Evolutionary conservation across 345 rosid genomes (phyloP).

Genomic region (Citrus maxima): DNA sequence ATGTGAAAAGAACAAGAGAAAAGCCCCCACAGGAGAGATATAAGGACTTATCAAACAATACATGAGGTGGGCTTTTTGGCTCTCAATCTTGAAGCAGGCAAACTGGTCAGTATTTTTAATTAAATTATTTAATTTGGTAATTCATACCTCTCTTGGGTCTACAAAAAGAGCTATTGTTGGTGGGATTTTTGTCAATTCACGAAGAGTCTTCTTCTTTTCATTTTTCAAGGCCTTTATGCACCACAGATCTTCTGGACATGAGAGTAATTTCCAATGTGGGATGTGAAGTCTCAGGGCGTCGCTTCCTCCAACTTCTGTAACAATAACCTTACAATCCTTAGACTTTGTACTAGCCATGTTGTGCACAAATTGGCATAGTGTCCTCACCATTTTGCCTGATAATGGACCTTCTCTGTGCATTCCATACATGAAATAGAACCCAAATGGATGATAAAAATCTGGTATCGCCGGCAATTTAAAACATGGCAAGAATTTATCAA

Average conservation of each 20-base stretch:
- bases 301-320: conserved; percentile 56
- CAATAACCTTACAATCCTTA: conserved; percentile 51
- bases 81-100: neutral
- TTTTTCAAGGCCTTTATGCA: conserved; percentile 64
- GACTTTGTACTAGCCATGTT: conserved; percentile 51
- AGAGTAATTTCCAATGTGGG: conserved; percentile 72
- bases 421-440: conserved; percentile 79
- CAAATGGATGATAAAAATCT: conserved; percentile 59
- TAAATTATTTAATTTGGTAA: too few relatives aligned
- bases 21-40: conserved; percentile 26
- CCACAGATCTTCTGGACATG: conserved; percentile 84
- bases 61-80: conserved; percentile 26
- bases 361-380: conserved; percentile 54
- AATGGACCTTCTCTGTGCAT: conserved; percentile 54
- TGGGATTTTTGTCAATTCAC: conserved; percentile 29
- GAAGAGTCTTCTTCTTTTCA: conserved; percentile 23
- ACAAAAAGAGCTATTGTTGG: conserved; percentile 55
- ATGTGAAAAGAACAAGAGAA: conserved; percentile 46
- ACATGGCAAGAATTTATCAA: conserved; percentile 48
- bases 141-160: conserved; percentile 82
- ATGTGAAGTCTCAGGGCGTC: conserved; percentile 38
- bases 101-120: conserved; percentile 1
- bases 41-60: conserved; percentile 23
- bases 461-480: conserved; percentile 50
- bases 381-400: conserved; percentile 50